Base-by-base conservation (phyloP, 352 stramenopile species). In the Thalassiosira sp. region DNA sequence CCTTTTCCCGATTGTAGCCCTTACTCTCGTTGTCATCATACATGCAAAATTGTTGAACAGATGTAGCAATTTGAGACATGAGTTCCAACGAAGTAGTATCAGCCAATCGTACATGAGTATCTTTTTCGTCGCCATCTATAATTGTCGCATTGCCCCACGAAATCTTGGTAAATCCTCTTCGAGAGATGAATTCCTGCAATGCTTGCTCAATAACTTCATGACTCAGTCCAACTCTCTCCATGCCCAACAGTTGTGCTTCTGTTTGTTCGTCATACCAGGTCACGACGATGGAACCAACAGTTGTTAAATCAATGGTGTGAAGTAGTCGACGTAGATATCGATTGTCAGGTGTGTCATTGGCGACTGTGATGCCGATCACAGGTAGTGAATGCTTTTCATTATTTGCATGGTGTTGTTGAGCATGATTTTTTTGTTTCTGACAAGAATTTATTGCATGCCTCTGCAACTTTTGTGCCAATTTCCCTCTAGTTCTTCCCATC, bases 191-290 rank as follows among this genome's bases (percentile, higher is more conserved):
- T 8, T 79, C 70, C 10, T 40, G 16, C 35, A 79, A 58, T 18
- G 61, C 70, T 11, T 56, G 11, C 22, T 58, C 40, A 25, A 79
- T 61, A 7, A 79, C 27, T 10, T 52, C 24, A 37, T 73, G 70
- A 69, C 70, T 79, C 37, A 64, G 37, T 7, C 70, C 13, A 52
- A 40, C 53, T 5, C 25, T 22, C 3, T 67, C 15, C 0, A 59
- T 42, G 18, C 40, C 53, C 10, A 53, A 15, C 10, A 73, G 54
- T 54, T 73, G 53, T 22, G 54, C 28, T 42, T 69, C 54, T 1
- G 62, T 73, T 27, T 63, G 24, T 59, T 79, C 70, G 46, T 79
- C 70, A 25, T 73, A 79, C 70, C 70, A 79, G 10, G 70, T 79
- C 8, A 79, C 65, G 2, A 79, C 70, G 42, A 73, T 79, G 28